A percentile compares a stretch with the other conserved stretches of the same genome.
phyloP scores from a whole-genome alignment of 2,329 filamentous ascomycete species.

The Zasmidium angulare region DNA sequence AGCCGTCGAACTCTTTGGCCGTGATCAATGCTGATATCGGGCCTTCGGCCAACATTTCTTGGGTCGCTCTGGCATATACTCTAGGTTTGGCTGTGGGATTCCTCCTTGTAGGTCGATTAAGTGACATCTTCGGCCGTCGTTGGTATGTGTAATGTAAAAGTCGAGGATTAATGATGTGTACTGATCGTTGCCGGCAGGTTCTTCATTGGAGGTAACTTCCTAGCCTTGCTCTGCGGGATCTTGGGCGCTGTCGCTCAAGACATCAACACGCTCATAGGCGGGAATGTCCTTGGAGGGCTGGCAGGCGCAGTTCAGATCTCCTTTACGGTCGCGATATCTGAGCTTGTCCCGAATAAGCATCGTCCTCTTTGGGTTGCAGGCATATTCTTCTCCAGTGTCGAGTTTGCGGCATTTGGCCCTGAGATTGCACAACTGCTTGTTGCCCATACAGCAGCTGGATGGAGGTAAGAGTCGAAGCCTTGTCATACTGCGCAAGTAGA shows the following conservation, averaged over 20 bases:
- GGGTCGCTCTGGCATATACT: conserved; percentile 2
- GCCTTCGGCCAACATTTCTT: neutral
- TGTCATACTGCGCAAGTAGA: too few relatives aligned
- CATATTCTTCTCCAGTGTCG: conserved; percentile 43
- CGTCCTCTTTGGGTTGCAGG: conserved; percentile 37
- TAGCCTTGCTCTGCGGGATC: conserved; percentile 14
- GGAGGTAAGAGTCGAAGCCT: conserved; percentile 19
- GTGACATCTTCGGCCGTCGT: conserved; percentile 16
- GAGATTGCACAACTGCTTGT: conserved; percentile 50
- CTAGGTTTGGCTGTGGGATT: conserved; percentile 3
- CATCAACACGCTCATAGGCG: conserved; percentile 16
- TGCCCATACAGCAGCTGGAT: conserved; percentile 42
- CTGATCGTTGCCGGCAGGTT: conserved; percentile 1
- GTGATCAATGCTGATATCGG: neutral
- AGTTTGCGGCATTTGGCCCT: conserved; percentile 47
- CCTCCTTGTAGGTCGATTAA: conserved; percentile 1
- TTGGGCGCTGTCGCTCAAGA: conserved; percentile 11
- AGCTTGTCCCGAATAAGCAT: conserved; percentile 19
- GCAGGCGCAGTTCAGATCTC: conserved; percentile 15
- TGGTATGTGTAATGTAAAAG: neutral
- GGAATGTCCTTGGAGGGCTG: conserved; percentile 14
- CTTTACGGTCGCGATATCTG: conserved; percentile 14
- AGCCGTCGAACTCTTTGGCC: conserved; percentile 1
- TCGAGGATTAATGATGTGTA: neutral
- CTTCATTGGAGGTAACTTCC: conserved; percentile 18